Evolutionary conservation across 2,329 filamentous ascomycete species (phyloP), one percentile per base, ranked within the genome.

Genomic region (Fusarium sp.): DNA sequence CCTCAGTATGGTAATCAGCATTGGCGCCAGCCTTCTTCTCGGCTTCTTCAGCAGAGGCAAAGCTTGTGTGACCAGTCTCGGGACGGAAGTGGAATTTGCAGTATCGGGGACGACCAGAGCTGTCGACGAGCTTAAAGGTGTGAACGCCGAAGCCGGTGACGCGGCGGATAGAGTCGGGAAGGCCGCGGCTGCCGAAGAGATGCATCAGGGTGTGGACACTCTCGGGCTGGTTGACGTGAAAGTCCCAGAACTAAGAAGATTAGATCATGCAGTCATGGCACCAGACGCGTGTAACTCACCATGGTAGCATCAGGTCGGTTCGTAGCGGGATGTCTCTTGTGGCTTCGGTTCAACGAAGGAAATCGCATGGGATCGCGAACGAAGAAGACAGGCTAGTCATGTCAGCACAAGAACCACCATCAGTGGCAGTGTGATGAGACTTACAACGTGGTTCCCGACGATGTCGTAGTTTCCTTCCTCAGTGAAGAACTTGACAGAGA

Each of bases 391-490:
- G 61, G 61, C 61, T 63, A 27, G 2, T 1, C 8, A 4, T 1
- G 2, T 63, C 11, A 63, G 6, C 7, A 39, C 3, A 19, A 14
- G 1, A 8, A 2, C 1, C 1, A 2, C 2, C 10, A 57, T 39
- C 2, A 10, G 18, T 33, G 10, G 0, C 1, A 4, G 16, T 4
- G 23, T 3, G n/a, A n/a, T 0, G 2, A 10, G 1, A 61, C 61
- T 45, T 25, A 63, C 61, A 16, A 63, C 61, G 10, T 63, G 61
- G 33, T 63, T 63, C 31, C 61, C 88, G 18, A 91, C 89, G 60
- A 91, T 88, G 66, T 91, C 89, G 84, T 79, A 44, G 25, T 63
- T 63, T 52, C 91, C 91, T 73, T 92, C 90, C 51, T 92, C 89
- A 0, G 91, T 93, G 74, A 92, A 93, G 23, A 79, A 73, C 69